These are phyloP conservation scores for Penicillium thymicola DNA, from an alignment of 2,329 filamentous ascomycete genomes.

Conservation along the genomic window DNA sequence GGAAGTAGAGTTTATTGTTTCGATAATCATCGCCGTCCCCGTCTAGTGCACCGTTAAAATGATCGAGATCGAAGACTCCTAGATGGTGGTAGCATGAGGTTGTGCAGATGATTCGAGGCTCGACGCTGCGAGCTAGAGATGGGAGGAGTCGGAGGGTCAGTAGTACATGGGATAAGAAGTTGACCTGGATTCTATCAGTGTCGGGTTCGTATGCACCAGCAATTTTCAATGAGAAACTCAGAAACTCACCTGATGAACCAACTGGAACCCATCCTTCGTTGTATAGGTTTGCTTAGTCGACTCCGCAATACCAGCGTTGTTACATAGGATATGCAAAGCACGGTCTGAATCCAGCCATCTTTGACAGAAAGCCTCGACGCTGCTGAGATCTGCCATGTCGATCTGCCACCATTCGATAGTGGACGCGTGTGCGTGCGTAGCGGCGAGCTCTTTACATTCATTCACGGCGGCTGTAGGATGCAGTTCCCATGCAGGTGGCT, in stretches of 20 bases:
- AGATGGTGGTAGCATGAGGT: slow-evolving; percentile 16
- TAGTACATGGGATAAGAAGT: slow-evolving; percentile 16
- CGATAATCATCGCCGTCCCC: slow-evolving; percentile 9
- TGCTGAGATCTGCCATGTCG: slow-evolving; percentile 14
- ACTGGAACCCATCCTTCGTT: slow-evolving; percentile 16
- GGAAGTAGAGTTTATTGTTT: slow-evolving; percentile 16
- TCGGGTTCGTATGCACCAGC: neutral
- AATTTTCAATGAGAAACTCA: neutral
- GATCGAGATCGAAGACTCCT: slow-evolving; percentile 11
- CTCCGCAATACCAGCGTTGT: slow-evolving; percentile 12
- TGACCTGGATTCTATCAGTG: slow-evolving; percentile 5
- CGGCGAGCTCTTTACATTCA: slow-evolving; percentile 7
- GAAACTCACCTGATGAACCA: slow-evolving; percentile 12
- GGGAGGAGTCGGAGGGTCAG: slow-evolving; percentile 16
- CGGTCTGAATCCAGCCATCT: slow-evolving; percentile 11
- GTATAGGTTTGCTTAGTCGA: neutral
- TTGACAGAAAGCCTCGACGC: slow-evolving; percentile 11
- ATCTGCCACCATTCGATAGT: slow-evolving; percentile 15
- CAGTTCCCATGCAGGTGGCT: slow-evolving; percentile 13
- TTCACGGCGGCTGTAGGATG: slow-evolving; percentile 11
- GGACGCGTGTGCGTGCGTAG: slow-evolving; percentile 6
- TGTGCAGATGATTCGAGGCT: slow-evolving; percentile 16
- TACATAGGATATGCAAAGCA: slow-evolving; percentile 14
- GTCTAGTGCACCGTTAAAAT: slow-evolving; percentile 3
- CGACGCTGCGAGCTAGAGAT: slow-evolving; percentile 11